A percentile compares a stretch with the other conserved stretches of the same genome.
phyloP scores from a whole-genome alignment of 2,329 filamentous ascomycete species.

The Fusarium avenaceum region DNA sequence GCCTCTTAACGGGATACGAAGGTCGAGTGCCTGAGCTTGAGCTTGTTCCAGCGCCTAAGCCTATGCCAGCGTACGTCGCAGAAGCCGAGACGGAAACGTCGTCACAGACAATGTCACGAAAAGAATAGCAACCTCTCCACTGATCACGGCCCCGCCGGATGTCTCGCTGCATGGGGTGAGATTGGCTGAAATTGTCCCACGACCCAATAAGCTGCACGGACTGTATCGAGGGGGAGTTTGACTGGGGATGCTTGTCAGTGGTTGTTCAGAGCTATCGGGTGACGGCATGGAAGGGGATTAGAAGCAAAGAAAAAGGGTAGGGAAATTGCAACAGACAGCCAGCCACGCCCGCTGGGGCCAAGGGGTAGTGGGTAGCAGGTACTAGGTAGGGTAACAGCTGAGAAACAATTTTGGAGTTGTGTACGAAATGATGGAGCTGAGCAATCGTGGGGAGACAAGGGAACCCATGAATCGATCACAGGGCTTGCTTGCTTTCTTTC shows the following conservation, averaged over 20 bases:
- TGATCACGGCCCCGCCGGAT: conserved; percentile 77
- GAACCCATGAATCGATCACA: conserved; percentile 36
- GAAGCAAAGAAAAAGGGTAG: conserved; percentile 43
- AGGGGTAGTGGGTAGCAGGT: conserved; percentile 5
- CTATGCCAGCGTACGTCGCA: conserved; percentile 41
- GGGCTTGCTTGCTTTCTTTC: conserved; percentile 4
- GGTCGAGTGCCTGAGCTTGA: conserved; percentile 35
- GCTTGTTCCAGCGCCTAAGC: conserved; percentile 42
- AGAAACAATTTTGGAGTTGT: conserved; percentile 28
- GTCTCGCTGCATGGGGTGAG: conserved; percentile 87
- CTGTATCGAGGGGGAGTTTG: conserved; percentile 71
- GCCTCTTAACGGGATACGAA: conserved; percentile 63
- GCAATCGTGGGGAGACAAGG: conserved; percentile 43
- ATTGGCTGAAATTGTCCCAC: conserved; percentile 91
- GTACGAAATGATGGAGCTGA: conserved; percentile 26
- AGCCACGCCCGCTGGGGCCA: conserved; percentile 30
- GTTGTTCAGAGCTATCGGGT: conserved; percentile 32
- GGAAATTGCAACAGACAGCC: conserved; percentile 48
- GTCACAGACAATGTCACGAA: conserved; percentile 87
- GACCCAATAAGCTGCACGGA: conserved; percentile 88
- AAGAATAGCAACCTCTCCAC: conserved; percentile 90
- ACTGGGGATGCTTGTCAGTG: conserved; percentile 58
- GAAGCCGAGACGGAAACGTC: conserved; percentile 65
- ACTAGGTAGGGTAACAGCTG: neutral
- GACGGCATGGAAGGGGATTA: conserved; percentile 43